phyloP scores from a whole-genome alignment of 2,329 filamentous ascomycete species.

The Ophiognomonia clavigignenti-juglandacearum region DNA sequence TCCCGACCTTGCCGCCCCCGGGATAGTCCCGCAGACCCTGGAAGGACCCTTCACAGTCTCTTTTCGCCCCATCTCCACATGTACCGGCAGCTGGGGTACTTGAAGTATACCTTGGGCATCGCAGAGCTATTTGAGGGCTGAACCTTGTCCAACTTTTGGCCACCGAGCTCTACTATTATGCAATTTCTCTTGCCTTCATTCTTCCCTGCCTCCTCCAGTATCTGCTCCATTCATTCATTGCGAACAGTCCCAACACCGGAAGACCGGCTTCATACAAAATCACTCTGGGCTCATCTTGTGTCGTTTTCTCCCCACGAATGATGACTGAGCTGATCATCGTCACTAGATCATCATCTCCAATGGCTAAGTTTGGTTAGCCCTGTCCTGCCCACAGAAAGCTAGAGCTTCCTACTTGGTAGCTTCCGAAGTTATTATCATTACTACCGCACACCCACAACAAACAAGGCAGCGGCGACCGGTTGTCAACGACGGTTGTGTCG shows the following conservation, averaged over 20 bases:
- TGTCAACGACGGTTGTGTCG: too few relatives aligned
- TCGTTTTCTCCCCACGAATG: neutral
- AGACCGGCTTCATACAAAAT: neutral
- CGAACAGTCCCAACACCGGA: neutral
- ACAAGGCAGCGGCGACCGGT: too few relatives aligned
- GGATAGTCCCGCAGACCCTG: constrained; percentile 1
- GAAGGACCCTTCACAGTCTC: neutral
- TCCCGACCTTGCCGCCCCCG: constrained; percentile 4
- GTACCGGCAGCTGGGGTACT: constrained; percentile 7
- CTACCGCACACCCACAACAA: too few relatives aligned
- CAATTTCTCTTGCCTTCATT: constrained; percentile 11
- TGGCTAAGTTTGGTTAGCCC: constrained; percentile 2
- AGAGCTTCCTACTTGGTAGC: too few relatives aligned
- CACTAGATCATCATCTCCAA: constrained; percentile 6
- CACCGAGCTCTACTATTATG: constrained; percentile 12
- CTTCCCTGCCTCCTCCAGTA: constrained; percentile 4
- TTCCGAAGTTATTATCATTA: too few relatives aligned
- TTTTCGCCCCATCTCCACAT: constrained; percentile 11
- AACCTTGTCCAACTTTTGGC: constrained; percentile 13
- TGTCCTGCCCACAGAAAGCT: constrained; percentile 5
- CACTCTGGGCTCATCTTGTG: too few relatives aligned
- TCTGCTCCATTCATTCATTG: neutral
- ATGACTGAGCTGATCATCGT: neutral
- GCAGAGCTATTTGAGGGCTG: constrained; percentile 4
- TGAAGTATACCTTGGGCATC: neutral